Percentiles rank a stretch among this genome's conserved stretches.
These are phyloP conservation scores for Neurospora sp. DNA, from an alignment of 495 filamentous ascomycete genomes.

Conservation along the genomic window DNA sequence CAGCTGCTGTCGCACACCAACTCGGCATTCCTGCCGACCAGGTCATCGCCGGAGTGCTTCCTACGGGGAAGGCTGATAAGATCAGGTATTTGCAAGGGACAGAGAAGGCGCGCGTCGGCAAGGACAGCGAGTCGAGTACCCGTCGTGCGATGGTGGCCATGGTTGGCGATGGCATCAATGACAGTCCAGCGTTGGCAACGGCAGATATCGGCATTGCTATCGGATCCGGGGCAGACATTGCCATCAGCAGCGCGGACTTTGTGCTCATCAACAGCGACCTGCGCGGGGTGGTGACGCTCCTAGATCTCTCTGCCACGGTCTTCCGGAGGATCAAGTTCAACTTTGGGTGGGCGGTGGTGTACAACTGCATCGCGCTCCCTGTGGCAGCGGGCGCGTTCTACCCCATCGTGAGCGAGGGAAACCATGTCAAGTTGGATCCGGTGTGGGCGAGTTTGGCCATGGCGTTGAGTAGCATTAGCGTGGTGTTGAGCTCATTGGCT, in stretches of 20 bases:
- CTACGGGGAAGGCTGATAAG: constrained; percentile 76
- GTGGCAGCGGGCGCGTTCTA: constrained; percentile 77
- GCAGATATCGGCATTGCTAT: constrained; percentile 81
- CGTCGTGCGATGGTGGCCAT: constrained; percentile 36
- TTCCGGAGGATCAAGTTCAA: constrained; percentile 77
- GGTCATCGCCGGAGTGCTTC: constrained; percentile 81
- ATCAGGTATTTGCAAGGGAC: constrained; percentile 67
- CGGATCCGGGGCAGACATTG: constrained; percentile 75
- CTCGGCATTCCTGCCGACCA: constrained; percentile 65
- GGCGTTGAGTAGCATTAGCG: constrained; percentile 76
- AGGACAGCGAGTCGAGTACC: constrained; percentile 12
- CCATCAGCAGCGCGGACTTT: constrained; percentile 72
- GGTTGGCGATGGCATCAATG: constrained; percentile 85
- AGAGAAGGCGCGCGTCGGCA: constrained; percentile 26
- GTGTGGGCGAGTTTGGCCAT: constrained; percentile 84
- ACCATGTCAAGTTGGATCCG: constrained; percentile 55
- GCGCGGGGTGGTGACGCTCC: constrained; percentile 57
- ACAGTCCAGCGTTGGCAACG: constrained; percentile 68
- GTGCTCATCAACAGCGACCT: constrained; percentile 73
- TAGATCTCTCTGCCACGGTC: constrained; percentile 59
- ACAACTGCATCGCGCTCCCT: constrained; percentile 71
- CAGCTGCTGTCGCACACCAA: constrained; percentile 63
- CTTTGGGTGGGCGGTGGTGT: constrained; percentile 82
- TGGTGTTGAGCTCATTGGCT: constrained; percentile 62
- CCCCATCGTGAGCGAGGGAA: constrained; percentile 45